phyloP scores from a whole-genome alignment of 202 grass and related monocot species.

The Hordeum pubiflorum region DNA sequence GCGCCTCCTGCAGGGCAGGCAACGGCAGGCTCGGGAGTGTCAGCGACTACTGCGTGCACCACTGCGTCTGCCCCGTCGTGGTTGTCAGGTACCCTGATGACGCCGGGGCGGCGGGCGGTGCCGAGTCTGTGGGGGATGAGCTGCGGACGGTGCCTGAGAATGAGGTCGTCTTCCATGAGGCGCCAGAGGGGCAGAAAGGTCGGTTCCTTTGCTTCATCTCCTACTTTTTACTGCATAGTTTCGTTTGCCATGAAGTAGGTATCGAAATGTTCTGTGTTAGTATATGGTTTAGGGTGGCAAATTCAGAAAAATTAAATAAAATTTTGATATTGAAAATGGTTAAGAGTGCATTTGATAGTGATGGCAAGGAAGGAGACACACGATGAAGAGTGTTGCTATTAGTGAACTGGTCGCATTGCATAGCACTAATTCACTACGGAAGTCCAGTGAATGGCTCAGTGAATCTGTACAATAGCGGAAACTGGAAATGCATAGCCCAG shows the following conservation, averaged over 20 bases:
- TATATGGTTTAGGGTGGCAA: neutral
- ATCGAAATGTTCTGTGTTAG: neutral
- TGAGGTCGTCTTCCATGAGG: constrained; percentile 42
- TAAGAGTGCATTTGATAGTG: neutral
- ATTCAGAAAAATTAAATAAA: neutral
- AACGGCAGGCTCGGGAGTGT: constrained; percentile 80
- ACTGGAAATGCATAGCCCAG: neutral
- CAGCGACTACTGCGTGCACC: constrained; percentile 92
- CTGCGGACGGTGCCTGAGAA: constrained; percentile 49
- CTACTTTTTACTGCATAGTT: neutral
- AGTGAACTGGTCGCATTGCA: neutral
- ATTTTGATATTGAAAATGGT: neutral
- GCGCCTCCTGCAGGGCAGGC: constrained; percentile 48
- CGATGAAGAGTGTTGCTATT: neutral
- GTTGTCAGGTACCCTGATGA: constrained; percentile 81
- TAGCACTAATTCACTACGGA: neutral
- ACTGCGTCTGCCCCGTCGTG: constrained; percentile 79
- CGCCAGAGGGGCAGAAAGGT: constrained; percentile 40
- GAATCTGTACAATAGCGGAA: neutral
- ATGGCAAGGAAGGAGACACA: neutral
- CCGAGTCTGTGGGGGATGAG: constrained; percentile 28
- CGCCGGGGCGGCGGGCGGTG: neutral
- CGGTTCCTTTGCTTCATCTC: neutral
- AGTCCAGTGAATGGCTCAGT: neutral
- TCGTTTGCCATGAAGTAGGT: neutral